phyloP scores from a whole-genome alignment of 2,329 filamentous ascomycete species.

The Fusarium chaquense region DNA sequence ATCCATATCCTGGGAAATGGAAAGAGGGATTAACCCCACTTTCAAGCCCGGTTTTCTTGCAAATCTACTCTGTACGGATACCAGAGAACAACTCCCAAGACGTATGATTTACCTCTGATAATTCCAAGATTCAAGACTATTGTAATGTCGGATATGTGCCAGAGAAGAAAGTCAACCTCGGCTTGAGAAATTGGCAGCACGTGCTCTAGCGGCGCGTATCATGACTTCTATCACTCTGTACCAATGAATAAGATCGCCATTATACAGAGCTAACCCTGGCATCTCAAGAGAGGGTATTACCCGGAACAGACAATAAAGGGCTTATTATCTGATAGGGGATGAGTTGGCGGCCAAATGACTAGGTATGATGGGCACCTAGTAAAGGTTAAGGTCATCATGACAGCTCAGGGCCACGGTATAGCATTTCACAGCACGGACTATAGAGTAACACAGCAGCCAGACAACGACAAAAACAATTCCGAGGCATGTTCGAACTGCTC shows the following conservation, averaged over 20 bases:
- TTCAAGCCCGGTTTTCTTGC: conserved; percentile 38
- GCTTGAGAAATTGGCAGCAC: background rate
- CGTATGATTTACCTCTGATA: conserved; percentile 39
- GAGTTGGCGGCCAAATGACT: conserved; percentile 13
- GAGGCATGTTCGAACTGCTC: background rate
- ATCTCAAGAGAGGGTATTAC: conserved; percentile 11
- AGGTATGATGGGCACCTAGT: background rate
- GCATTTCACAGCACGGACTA: background rate
- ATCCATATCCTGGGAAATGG: conserved; percentile 16
- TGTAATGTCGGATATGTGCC: background rate
- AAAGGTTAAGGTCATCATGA: conserved; percentile 11
- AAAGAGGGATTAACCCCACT: conserved; percentile 38
- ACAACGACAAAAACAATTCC: background rate
- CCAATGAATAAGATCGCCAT: background rate
- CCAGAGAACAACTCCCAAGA: conserved; percentile 32
- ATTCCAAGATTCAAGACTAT: conserved; percentile 22
- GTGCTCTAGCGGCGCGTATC: conserved; percentile 11
- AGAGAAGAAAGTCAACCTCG: conserved; percentile 2
- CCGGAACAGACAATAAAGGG: background rate
- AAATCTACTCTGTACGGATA: conserved; percentile 10
- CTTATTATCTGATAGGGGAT: conserved; percentile 5
- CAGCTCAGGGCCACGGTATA: background rate
- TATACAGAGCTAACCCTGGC: conserved; percentile 1
- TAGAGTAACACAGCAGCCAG: background rate
- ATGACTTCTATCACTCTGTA: conserved; percentile 13